Evolutionary conservation across 2,329 filamentous ascomycete species (phyloP), one percentile per base, ranked within the genome.

Genomic region (Talaromyces atroroseus): DNA sequence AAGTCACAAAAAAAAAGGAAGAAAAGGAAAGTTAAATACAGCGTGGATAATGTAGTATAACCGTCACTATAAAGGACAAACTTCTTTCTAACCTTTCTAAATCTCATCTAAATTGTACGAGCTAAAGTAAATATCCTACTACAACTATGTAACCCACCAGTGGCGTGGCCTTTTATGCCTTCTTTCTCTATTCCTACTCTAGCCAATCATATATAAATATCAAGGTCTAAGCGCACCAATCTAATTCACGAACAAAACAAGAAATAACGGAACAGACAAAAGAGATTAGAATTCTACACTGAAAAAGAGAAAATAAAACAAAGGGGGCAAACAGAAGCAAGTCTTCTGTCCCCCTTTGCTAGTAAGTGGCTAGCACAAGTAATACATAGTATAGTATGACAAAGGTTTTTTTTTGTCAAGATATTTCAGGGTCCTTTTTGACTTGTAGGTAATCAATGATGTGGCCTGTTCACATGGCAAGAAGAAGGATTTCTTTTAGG

Each of bases 251-350:
- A 36, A 29, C 6, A 29, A 29, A 8, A 29, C 5, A 10, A 16
- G 4, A 40, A 26, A 26, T 20, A 52, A 38, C 12, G 21, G 14
- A 20, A 47, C 23, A 23, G 47, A 44, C 24, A 48, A 49, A 32
- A 49, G 21, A 49, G 36, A 42, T 52, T 40, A 57, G 44, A 57
- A 53, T 57, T 53, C 55, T 57, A 57, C 49, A 58, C 23, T 18
- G 12, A 55, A 56, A 47, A 52, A 29, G n/a, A 53, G 18, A 23
- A 32, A 58, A 36, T 50, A 12, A 21, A 50, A 49, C 10, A 14
- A 16, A 44, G 7, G 8, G 7, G 14, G 40, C 10, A 44, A 21
- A 20, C 7, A n/a, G 5, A 18, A 40, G 16, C 3, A 42, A 42
- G 6, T 7, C 5, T 42, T 20, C 6, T 16, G 24, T 44, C 44